Base-by-base conservation (phyloP, 495 filamentous ascomycete species). In the Aspergillus indologenus region DNA sequence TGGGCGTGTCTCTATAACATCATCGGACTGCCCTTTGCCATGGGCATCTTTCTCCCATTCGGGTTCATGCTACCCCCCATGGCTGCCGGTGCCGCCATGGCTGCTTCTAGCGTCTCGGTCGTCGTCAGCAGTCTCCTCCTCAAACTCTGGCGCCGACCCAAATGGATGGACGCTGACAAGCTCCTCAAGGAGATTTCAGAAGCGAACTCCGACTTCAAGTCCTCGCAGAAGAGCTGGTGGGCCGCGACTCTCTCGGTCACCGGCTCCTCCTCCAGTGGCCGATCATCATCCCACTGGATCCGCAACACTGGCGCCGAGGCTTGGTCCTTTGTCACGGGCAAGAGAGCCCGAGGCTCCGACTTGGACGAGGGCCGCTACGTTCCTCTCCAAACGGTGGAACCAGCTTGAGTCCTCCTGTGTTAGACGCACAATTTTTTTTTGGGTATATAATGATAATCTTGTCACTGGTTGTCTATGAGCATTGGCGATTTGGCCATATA, bases 41-140 rank as follows among this genome's bases (percentile, higher is more conserved):
- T 98, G 94, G 94, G 94, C 5, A 56, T 83, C 9, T 92, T 97
- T 79, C 79, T 99, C 23, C 94, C 94, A 0, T 84, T 94, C 53
- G 94, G 93, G 5, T 83, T 85, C 62, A 88, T 90, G 75, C 73
- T 99, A 59, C 94, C 94, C 57, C 94, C 94, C 12, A 92, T 97
- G 89, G 91, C 90, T 29, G 95, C 94, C 8, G 93, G 92, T 17
- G 90, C 87, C 3, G 95, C 95, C 19, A 99, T 99, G 94, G 95
- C 93, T 5, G 82, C 81, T 44, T 92, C 88, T 43, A 93, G 89
- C 60, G 89, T 98, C 29, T 93, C 88, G 53, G 94, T 99, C 8
- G 93, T 98, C 0, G 79, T 84, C 8, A 93, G 89, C 65, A 90
- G 86, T 67, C 72, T 98, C 48, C 77, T 92, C 34, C 75, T 99